Evolutionary conservation across 805 yeast genomes (phyloP).

Genomic region (Metschnikowia reukaufii): DNA sequence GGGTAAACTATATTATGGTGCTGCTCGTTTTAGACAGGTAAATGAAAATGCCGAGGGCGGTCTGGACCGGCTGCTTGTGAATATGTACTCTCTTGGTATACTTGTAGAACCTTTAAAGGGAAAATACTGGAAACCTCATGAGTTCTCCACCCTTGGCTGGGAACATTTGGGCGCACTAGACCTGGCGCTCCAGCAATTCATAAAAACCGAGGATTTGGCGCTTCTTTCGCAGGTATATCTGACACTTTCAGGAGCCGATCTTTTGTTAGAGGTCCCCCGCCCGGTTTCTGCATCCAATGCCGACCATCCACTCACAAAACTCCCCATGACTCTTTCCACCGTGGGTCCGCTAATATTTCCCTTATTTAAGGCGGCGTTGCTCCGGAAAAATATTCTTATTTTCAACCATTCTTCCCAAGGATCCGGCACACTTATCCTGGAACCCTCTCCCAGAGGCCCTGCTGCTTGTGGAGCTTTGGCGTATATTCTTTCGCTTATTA

Average conservation of each 20-base stretch:
- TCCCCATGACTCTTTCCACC: slow-evolving; percentile 45
- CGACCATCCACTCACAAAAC: slow-evolving; percentile 44
- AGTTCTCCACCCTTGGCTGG: slow-evolving; percentile 42
- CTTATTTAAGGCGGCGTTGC: slow-evolving; percentile 60
- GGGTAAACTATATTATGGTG: slow-evolving; percentile 33
- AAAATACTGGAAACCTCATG: slow-evolving; percentile 40
- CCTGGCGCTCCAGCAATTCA: slow-evolving; percentile 24
- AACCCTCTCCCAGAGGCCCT: slow-evolving; percentile 13
- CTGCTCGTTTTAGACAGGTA: slow-evolving; percentile 33
- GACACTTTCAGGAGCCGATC: slow-evolving; percentile 13
- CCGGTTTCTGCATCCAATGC: slow-evolving; percentile 19
- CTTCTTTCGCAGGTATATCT: slow-evolving; percentile 20
- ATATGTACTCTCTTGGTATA: slow-evolving; percentile 66
- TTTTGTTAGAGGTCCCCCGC: slow-evolving; percentile 4
- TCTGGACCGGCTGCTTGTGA: slow-evolving; percentile 37
- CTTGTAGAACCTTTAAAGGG: slow-evolving; percentile 45
- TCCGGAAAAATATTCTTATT: slow-evolving; percentile 54
- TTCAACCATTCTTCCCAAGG: slow-evolving; percentile 20
- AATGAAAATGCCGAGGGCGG: slow-evolving; percentile 14
- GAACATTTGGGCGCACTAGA: slow-evolving; percentile 41
- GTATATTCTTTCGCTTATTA: slow-evolving; percentile 59
- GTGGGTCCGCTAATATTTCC: slow-evolving; percentile 68
- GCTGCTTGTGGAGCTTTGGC: slow-evolving; percentile 44
- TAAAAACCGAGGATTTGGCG: slow-evolving; percentile 22
- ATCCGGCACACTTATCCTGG: slow-evolving; percentile 11